Evolutionary conservation across 2,329 filamentous ascomycete genomes (phyloP).

Genomic region (Clonostachys solani): DNA sequence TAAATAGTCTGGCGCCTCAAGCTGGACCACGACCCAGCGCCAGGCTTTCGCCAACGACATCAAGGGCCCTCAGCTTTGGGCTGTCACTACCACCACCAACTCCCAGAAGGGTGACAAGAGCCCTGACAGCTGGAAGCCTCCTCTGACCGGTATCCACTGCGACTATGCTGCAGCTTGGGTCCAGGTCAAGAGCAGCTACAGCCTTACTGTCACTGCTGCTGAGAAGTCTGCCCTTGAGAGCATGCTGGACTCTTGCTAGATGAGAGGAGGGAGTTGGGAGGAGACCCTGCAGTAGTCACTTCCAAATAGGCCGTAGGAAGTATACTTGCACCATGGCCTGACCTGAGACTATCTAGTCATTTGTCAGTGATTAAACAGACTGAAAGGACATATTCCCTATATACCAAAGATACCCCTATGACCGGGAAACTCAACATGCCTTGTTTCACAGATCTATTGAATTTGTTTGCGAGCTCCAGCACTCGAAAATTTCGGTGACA

Average conservation of each 20-base stretch:
- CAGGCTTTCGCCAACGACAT: constrained; percentile 75
- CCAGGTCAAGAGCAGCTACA: constrained; percentile 71
- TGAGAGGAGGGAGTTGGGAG: too few relatives aligned
- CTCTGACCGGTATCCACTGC: constrained; percentile 67
- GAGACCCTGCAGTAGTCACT: too few relatives aligned
- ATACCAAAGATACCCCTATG: too few relatives aligned
- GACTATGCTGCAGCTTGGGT: constrained; percentile 76
- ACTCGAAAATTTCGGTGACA: too few relatives aligned
- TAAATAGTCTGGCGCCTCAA: constrained; percentile 61
- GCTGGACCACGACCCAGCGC: constrained; percentile 66
- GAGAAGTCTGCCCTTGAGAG: constrained; percentile 36
- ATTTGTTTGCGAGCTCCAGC: too few relatives aligned
- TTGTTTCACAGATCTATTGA: too few relatives aligned
- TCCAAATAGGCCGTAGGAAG: too few relatives aligned
- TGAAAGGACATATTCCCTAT: too few relatives aligned
- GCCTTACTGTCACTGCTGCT: constrained; percentile 61
- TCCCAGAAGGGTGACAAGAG: constrained; percentile 67
- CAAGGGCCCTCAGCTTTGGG: constrained; percentile 69
- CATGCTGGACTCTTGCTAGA: constrained; percentile 24
- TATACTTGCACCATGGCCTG: too few relatives aligned
- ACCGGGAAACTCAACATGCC: too few relatives aligned
- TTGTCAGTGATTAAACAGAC: too few relatives aligned
- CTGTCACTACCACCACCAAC: constrained; percentile 77
- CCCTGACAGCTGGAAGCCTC: constrained; percentile 74
- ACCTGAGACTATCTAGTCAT: too few relatives aligned